Conservation (phyloP, 108 stramenopile genomes). For the Nitzschia sp. region DNA sequence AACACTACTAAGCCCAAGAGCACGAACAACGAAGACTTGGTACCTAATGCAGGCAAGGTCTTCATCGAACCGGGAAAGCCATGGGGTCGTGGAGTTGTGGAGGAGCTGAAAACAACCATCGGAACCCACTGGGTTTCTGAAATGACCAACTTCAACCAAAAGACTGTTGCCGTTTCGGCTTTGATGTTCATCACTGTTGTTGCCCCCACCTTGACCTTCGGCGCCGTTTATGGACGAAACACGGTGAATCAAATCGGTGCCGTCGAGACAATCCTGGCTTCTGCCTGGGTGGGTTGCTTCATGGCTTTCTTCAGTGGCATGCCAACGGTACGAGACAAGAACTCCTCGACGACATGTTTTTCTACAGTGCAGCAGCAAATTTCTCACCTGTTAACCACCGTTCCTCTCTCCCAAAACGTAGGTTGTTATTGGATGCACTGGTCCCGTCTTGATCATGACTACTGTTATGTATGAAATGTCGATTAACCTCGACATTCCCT, state of each 20-base stretch:
- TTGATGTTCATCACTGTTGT: constrained; percentile 82
- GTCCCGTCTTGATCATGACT: constrained; percentile 51
- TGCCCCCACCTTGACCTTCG: constrained; percentile 61
- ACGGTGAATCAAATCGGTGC: constrained; percentile 66
- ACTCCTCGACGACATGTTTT: too few relatives aligned
- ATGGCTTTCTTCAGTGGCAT: constrained; percentile 47
- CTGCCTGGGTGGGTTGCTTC: constrained; percentile 45
- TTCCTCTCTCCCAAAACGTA: too few relatives aligned
- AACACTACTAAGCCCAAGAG: too few relatives aligned
- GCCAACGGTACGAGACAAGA: too few relatives aligned
- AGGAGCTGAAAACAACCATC: constrained; percentile 35
- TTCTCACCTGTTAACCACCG: too few relatives aligned
- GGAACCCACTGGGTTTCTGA: constrained; percentile 41
- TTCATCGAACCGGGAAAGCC: constrained; percentile 12
- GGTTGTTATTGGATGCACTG: constrained; percentile 50
- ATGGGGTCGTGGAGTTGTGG: constrained; percentile 47
- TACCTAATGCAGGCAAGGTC: constrained; percentile 1
- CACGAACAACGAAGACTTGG: not conserved
- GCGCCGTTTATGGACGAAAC: constrained; percentile 48
- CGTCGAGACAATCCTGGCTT: constrained; percentile 50
- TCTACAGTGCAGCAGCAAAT: too few relatives aligned
- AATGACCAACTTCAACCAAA: constrained; percentile 57
- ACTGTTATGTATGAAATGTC: constrained; percentile 36
- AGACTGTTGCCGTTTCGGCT: constrained; percentile 48
- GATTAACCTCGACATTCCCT: constrained; percentile 43